Percentiles rank a stretch among this genome's conserved stretches.
phyloP scores from a whole-genome alignment of 2,329 filamentous ascomycete species.

The Anisogramma anomala region DNA sequence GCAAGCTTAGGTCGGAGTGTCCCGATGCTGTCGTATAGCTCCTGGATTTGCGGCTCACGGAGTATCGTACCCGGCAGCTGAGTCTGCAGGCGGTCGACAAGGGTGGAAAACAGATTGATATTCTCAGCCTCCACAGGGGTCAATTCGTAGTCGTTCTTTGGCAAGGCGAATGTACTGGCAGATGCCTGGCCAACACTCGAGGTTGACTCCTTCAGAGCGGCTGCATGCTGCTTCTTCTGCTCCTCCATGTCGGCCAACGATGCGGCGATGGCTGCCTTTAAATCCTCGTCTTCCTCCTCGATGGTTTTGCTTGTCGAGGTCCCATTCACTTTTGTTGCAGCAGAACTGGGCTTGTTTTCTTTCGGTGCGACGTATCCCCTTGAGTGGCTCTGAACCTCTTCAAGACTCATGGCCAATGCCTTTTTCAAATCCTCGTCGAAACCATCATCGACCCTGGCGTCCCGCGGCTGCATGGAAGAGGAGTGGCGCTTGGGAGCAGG shows the following conservation, averaged over 20 bases:
- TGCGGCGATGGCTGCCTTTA: constrained; percentile 90
- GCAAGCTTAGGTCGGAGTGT: constrained; percentile 84
- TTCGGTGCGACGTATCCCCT: constrained; percentile 57
- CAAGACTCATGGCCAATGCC: constrained; percentile 91
- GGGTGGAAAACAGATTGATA: constrained; percentile 87
- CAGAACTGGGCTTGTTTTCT: constrained; percentile 24
- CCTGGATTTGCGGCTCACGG: constrained; percentile 95
- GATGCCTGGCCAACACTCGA: constrained; percentile 38
- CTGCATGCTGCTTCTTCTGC: constrained; percentile 84
- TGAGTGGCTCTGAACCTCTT: constrained; percentile 71
- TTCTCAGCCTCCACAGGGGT: constrained; percentile 92
- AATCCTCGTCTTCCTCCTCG: constrained; percentile 83
- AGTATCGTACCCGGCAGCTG: constrained; percentile 92
- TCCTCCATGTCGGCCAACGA: constrained; percentile 96
- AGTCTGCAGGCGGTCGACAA: constrained; percentile 89
- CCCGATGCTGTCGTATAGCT: constrained; percentile 96
- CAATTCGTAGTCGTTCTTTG: constrained; percentile 89
- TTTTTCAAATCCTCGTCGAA: constrained; percentile 94
- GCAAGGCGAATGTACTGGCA: constrained; percentile 45
- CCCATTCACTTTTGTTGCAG: constrained; percentile 27
- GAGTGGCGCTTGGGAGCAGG: constrained; percentile 51
- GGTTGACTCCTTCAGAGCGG: constrained; percentile 61
- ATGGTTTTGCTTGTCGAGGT: constrained; percentile 25
- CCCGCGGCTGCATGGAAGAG: constrained; percentile 73
- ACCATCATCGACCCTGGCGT: constrained; percentile 74